phyloP scores from a whole-genome alignment of 768 basidiomycete species.

The Termitomyces sp. region DNA sequence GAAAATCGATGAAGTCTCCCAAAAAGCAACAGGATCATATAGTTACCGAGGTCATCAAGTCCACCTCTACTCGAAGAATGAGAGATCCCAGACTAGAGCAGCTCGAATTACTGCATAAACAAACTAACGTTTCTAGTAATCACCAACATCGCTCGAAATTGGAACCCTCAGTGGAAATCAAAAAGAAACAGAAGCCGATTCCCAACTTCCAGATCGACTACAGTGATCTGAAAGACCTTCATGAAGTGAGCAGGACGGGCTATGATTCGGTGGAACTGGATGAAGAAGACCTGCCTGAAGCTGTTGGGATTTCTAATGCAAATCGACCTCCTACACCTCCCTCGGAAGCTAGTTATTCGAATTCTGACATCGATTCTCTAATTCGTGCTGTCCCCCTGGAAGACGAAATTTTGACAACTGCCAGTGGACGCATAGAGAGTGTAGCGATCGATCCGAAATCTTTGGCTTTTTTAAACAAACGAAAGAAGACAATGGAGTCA shows the following conservation, averaged over 20 bases:
- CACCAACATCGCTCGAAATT: slow-evolving; percentile 39
- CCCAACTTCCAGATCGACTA: slow-evolving; percentile 50
- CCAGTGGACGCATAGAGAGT: not conserved
- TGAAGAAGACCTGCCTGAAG: slow-evolving; percentile 40
- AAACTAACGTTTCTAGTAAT: slow-evolving; percentile 32
- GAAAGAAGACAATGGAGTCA: not conserved
- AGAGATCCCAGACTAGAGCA: slow-evolving; percentile 27
- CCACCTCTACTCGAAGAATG: slow-evolving; percentile 9
- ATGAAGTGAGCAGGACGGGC: slow-evolving; percentile 9
- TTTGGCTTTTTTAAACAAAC: not conserved
- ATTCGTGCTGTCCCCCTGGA: slow-evolving; percentile 28
- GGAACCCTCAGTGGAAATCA: slow-evolving; percentile 19
- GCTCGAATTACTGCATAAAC: slow-evolving; percentile 37
- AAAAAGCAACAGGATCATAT: not conserved
- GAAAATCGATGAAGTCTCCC: slow-evolving; percentile 7
- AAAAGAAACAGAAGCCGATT: slow-evolving; percentile 22
- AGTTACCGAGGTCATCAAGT: slow-evolving; percentile 10
- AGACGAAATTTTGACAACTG: slow-evolving; percentile 9
- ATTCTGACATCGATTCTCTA: slow-evolving; percentile 38
- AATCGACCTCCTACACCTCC: slow-evolving; percentile 11
- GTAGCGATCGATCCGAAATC: not conserved
- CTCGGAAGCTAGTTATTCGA: slow-evolving; percentile 32
- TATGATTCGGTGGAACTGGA: slow-evolving; percentile 22
- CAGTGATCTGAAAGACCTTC: slow-evolving; percentile 28
- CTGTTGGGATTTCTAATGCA: slow-evolving; percentile 21